Evolutionary conservation across 176 grass and related monocot genomes (phyloP), one percentile per base, ranked within the genome.

Genomic region (Leersia perrieri): DNA sequence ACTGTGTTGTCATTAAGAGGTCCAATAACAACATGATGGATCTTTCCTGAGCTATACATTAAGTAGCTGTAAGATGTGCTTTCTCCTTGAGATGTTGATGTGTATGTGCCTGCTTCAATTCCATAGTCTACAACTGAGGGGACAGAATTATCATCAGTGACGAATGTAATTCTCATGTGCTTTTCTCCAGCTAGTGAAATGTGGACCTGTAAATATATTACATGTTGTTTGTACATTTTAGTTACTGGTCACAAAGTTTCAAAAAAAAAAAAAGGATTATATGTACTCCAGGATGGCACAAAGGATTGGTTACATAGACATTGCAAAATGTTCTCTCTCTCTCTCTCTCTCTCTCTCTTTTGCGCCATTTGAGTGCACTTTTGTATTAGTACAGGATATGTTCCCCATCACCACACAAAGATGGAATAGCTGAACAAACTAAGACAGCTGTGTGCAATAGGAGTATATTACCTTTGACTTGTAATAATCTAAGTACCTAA

Each of bases 91-190:
- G 92, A 89, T 16, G 72, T 89, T 49, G 68, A 84, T 33, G 82
- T 80, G 78, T 95, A 98, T 39, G 72, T 69, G 40, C 88, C 67
- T 7, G 85, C 33, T 91, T 83, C 76, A 47, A 79, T 95, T 85
- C 95, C 95, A 64, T 98, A 98, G 60, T 95, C 86, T 13, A 98
- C 95, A 74, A 92, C 36, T 66, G 95, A 98, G 22, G 95, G 92
- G 29, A 80, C 83, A 79, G 76, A 90, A 16, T 70, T 63, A 71
- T 90, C 86, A 75, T 88, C 38, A 0, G 95, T 98, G 31, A 93
- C 67, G 88, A 92, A 98, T 65, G 95, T 93, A 73, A 98, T 72
- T 75, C 95, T 88, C 88, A 98, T 95, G 45, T 82, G 90, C 30
- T 95, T 93, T 86, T 86, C 90, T 67, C 92, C 92, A 30, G 92